Percentiles rank a stretch among this genome's conserved stretches.
phyloP scores from a whole-genome alignment of 2,329 filamentous ascomycete genomes.

The Talaromyces sp. region DNA sequence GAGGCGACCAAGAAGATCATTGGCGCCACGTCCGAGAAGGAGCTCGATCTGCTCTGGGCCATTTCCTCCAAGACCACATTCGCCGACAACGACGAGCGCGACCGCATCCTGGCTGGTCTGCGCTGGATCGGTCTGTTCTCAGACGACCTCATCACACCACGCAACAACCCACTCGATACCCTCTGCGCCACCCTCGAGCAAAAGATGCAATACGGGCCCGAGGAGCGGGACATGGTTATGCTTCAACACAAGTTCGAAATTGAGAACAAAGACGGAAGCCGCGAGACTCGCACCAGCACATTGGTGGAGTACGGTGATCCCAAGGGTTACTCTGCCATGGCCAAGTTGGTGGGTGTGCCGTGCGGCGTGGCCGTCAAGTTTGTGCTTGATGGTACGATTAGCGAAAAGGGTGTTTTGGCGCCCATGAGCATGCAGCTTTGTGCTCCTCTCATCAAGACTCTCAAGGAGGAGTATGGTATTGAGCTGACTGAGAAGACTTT shows the following conservation, averaged over 20 bases:
- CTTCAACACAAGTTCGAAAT: slow-evolving; percentile 55
- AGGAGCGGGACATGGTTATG: slow-evolving; percentile 79
- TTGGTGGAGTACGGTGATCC: slow-evolving; percentile 21
- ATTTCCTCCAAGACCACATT: slow-evolving; percentile 75
- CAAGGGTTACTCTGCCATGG: slow-evolving; percentile 21
- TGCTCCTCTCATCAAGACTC: slow-evolving; percentile 69
- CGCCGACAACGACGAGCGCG: slow-evolving; percentile 62
- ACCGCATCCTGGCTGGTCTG: slow-evolving; percentile 66
- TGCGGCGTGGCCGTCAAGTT: slow-evolving; percentile 68
- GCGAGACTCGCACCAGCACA: slow-evolving; percentile 20
- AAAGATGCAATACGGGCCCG: slow-evolving; percentile 84
- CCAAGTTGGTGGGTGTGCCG: slow-evolving; percentile 20
- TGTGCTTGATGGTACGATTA: slow-evolving; percentile 71
- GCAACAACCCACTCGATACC: slow-evolving; percentile 81
- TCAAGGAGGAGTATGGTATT: slow-evolving; percentile 74
- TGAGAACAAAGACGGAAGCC: slow-evolving; percentile 19
- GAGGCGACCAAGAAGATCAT: slow-evolving; percentile 77
- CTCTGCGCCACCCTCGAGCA: slow-evolving; percentile 82
- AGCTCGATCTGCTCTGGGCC: slow-evolving; percentile 67
- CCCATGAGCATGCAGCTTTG: slow-evolving; percentile 71
- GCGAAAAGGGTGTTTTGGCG: slow-evolving; percentile 69
- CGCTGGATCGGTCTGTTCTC: slow-evolving; percentile 68
- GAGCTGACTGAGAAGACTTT: slow-evolving; percentile 65
- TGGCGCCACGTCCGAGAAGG: slow-evolving; percentile 61
- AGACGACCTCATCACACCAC: slow-evolving; percentile 63